Evolutionary conservation across 306 rosid species (phyloP), one percentile per base, ranked within the genome.

Genomic region (Bauhinia variegata): DNA sequence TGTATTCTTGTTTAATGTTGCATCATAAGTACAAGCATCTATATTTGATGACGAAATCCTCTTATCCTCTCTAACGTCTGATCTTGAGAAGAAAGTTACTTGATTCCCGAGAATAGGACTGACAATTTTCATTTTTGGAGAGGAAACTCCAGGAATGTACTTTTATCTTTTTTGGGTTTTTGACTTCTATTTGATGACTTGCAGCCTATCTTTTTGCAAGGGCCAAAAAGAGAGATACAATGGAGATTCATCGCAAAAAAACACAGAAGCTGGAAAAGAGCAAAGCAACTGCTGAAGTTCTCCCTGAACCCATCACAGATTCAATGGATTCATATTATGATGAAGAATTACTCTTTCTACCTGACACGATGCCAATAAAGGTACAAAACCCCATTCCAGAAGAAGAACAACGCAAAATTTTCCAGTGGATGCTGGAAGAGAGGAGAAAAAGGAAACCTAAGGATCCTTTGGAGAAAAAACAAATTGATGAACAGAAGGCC

Each of bases 151-250:
- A 14, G 42, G 67, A 54, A 36, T 70, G 37, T 38, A 61, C 63
- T 75, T 17, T 51, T 61, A 16, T 51, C 44, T 16, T 70, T n/a
- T 43, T 71, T 19, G 28, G 28, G 44, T 55, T 23, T 41, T 13
- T 70, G 65, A 75, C 60, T 60, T 51, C 53, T 54, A 54, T 74
- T 23, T 75, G 44, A 67, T 71, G 46, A 38, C 58, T 67, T 73
- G 70, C 87, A 92, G 96, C 92, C 66, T 92, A 67, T 79, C 75
- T 92, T 46, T 89, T 92, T 77, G 77, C 78, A 50, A 71, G 75
- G 23, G 79, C 86, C 42, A 84, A 72, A 71, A 83, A 53, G 79
- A 82, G 76, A 80, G 89, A 85, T 6, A 44, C 65, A 14, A 58
- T 53, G 62, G 70, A 64, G 43, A 38, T 30, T 64, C 75, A 64